These are phyloP conservation scores for Ramaria sp. DNA, from an alignment of 768 basidiomycete genomes.

Conservation along the genomic window DNA sequence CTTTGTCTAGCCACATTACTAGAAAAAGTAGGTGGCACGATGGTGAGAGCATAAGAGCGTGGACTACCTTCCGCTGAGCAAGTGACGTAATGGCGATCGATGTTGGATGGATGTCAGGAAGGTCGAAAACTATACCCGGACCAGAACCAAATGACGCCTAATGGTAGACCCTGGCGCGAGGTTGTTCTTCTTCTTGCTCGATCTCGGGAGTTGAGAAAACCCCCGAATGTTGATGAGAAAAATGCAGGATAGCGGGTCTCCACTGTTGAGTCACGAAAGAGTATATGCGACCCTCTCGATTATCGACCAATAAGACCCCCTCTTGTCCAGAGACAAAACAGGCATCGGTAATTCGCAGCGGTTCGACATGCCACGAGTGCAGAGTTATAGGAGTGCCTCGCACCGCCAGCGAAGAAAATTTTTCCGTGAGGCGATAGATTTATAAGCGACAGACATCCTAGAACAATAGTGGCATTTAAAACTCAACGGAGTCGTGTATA, in stretches of 20 bases:
- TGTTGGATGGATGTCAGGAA: slow-evolving; percentile 19
- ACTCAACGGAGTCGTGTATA: background rate
- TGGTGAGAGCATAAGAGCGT: slow-evolving; percentile 32
- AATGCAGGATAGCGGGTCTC: slow-evolving; percentile 33
- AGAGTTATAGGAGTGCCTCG: slow-evolving; percentile 32
- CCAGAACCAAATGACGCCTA: slow-evolving; percentile 45
- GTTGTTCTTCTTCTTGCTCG: slow-evolving; percentile 15
- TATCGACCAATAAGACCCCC: slow-evolving; percentile 42
- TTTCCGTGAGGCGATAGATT: slow-evolving; percentile 37
- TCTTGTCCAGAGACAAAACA: slow-evolving; percentile 40
- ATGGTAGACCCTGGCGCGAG: slow-evolving; percentile 33
- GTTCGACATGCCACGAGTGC: slow-evolving; percentile 29
- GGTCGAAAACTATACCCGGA: slow-evolving; percentile 29
- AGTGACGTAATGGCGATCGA: slow-evolving; percentile 33
- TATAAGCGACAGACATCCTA: slow-evolving; percentile 25
- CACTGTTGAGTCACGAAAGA: slow-evolving; percentile 44
- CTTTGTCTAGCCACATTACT: slow-evolving; percentile 43
- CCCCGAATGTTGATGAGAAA: slow-evolving; percentile 24
- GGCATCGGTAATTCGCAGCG: slow-evolving; percentile 21
- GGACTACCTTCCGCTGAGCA: slow-evolving; percentile 27
- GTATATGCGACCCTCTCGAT: slow-evolving; percentile 33
- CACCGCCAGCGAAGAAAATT: slow-evolving; percentile 28
- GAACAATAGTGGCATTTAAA: background rate
- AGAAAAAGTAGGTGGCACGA: slow-evolving; percentile 22
- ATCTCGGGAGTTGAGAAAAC: slow-evolving; percentile 38